Conservation (phyloP, 306 rosid genomes). For the Malus fusca region DNA sequence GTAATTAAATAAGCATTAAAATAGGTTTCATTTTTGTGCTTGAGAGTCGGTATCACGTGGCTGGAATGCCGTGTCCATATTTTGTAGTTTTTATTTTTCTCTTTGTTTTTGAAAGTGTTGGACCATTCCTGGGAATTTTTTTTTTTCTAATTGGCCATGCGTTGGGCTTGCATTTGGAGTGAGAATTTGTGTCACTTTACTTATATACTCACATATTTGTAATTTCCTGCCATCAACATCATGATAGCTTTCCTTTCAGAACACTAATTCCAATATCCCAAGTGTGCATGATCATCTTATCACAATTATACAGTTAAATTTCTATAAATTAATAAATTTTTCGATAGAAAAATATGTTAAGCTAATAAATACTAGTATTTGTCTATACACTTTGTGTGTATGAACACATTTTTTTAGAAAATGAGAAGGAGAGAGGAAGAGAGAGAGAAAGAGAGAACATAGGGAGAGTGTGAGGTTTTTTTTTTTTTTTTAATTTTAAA, state of each 20-base stretch:
- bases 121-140: not conserved
- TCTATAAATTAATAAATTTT: no score
- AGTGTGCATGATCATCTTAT: not conserved
- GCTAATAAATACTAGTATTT: no score
- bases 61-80: constrained; percentile 24
- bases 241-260: constrained; percentile 24
- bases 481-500: no score
- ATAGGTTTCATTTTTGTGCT: constrained; percentile 6
- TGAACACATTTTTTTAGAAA: no score
- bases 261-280: constrained; percentile 1
- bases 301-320: not conserved
- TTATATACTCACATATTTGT: not conserved
- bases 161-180: not conserved
- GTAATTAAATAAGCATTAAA: not conserved
- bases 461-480: no score
- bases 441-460: no score
- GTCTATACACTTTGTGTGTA: no score
- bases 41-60: constrained; percentile 44
- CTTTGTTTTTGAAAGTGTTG: not conserved
- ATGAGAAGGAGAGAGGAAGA: no score
- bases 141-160: not conserved
- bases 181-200: constrained; percentile 2
- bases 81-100: not conserved
- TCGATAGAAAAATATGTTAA: no score
- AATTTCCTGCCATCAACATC: constrained; percentile 10